Evolutionary conservation across 179 eudicot genomes (phyloP), one percentile per base, ranked within the genome.

Genomic region (Sideroxylon spinosum): DNA sequence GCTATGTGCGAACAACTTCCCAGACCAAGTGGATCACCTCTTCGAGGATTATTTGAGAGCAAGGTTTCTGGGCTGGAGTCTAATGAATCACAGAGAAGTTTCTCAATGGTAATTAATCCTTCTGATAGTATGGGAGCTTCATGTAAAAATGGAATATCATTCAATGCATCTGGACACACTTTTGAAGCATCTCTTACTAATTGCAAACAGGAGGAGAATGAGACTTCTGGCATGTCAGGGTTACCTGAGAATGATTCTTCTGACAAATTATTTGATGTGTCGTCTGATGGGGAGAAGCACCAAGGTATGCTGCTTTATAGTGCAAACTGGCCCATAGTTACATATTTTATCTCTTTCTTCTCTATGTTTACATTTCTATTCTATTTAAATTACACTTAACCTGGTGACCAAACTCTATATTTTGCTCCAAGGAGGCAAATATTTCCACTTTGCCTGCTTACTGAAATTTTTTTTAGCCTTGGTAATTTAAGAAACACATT

Each of bases 261-360:
- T 26, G 84, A 79, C 50, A 79, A 65, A 62, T 83, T 93, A 56
- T 82, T 86, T 81, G 93, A 93, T 73, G 95, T 89, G 79, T 89
- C 95, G 14, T 79, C 85, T 57, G 77, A 87, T 64, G 82, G 80
- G 20, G 88, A 86, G 26, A 81, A 77, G n/a, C 79, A 77, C 10
- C 76, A 80, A 79, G 97, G 98, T 91, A 88, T 73, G 68, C 56
- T 73, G 76, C 0, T 20, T 73, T 2, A 75, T 68, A 56, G 48
- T 37, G 63, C 23, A 49, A 75, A 63, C 46, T 60, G 11, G 22
- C 14, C 57, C 37, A 52, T 4, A 28, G 37, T 52, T 23, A 52
- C 25, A 28, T n/a, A 56, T 4, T 55, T 48, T 52, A 7, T 32
- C 20, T 64, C 11, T 62, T 46, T n/a, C 46, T 49, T 64, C 61